Evolutionary conservation across 192 early-diverging fungal genomes (phyloP).

Genomic region (Podochytrium sp.): DNA sequence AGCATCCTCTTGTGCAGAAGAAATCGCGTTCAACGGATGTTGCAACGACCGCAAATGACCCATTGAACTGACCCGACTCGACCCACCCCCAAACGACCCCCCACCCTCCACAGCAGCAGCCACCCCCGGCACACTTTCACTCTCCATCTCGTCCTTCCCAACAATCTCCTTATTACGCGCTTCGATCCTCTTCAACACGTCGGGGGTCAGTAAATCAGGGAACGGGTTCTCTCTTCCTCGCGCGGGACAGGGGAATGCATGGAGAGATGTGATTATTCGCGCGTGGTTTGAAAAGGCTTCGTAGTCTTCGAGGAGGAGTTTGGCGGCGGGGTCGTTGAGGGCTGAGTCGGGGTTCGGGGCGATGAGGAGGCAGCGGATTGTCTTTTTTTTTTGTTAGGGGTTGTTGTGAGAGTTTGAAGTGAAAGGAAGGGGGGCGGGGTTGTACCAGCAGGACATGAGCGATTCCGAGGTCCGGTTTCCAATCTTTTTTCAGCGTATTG

Average conservation of each 20-base stretch:
- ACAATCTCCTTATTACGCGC: too few species aligned
- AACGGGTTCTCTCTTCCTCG: neutral
- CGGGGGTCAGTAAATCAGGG: neutral
- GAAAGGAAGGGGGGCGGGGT: neutral
- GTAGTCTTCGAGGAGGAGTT: conserved; percentile 85
- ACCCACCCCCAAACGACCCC: neutral
- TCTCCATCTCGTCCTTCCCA: too few species aligned
- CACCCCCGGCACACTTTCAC: too few species aligned
- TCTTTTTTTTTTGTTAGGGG: conserved; percentile 52
- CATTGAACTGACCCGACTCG: too few species aligned
- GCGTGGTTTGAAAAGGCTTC: conserved; percentile 84
- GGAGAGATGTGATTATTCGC: conserved; percentile 76
- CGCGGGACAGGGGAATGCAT: conserved; percentile 50
- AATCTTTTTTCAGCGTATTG: conserved; percentile 94
- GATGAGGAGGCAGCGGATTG: conserved; percentile 93
- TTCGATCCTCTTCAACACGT: neutral
- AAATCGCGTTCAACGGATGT: neutral
- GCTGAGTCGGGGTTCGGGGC: conserved; percentile 95
- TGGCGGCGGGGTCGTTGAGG: conserved; percentile 93
- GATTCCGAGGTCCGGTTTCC: conserved; percentile 86
- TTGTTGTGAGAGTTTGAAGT: neutral
- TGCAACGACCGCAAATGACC: too few species aligned
- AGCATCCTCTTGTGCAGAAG: neutral
- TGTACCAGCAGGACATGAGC: conserved; percentile 81
- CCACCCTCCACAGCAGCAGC: neutral